These are phyloP conservation scores for Globisporangium apiculatum DNA, from an alignment of 352 stramenopile genomes.

Conservation along the genomic window DNA sequence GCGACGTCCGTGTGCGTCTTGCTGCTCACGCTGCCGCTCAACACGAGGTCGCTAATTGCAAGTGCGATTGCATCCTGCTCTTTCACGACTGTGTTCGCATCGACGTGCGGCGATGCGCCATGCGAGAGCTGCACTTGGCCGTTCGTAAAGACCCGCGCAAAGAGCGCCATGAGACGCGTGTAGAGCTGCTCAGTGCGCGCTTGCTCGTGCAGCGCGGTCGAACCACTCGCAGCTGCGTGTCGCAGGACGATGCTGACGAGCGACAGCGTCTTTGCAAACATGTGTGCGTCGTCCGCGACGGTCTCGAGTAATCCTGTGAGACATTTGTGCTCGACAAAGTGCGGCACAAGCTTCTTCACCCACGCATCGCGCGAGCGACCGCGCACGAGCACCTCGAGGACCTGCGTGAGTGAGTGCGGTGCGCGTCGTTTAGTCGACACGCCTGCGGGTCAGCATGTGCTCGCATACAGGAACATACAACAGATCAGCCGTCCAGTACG, in stretches of 20 bases:
- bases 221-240: slow-evolving; percentile 7
- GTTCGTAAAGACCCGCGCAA: slow-evolving; percentile 5
- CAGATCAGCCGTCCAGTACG: neutral
- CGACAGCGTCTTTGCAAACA: slow-evolving; percentile 16
- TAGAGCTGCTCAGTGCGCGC: slow-evolving; percentile 17
- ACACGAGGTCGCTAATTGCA: slow-evolving; percentile 29
- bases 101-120: neutral
- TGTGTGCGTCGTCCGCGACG: slow-evolving; percentile 11
- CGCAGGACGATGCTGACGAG: slow-evolving; percentile 16
- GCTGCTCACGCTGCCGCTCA: slow-evolving; percentile 29
- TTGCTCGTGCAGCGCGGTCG: slow-evolving; percentile 21
- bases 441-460: too few relatives aligned
- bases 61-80: slow-evolving; percentile 22
- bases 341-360: slow-evolving; percentile 17
- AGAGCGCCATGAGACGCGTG: slow-evolving; percentile 10
- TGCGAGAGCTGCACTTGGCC: slow-evolving; percentile 6
- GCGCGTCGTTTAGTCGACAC: too few relatives aligned
- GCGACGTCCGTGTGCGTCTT: slow-evolving; percentile 15
- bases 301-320: slow-evolving; percentile 13
- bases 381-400: slow-evolving; percentile 21
- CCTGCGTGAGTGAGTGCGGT: slow-evolving; percentile 4
- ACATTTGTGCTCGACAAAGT: slow-evolving; percentile 21
- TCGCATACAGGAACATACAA: neutral
- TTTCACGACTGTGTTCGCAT: neutral
- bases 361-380: slow-evolving; percentile 8